These are phyloP conservation scores for Penicillium sp. DNA, from an alignment of 2,329 filamentous ascomycete genomes.

Conservation along the genomic window DNA sequence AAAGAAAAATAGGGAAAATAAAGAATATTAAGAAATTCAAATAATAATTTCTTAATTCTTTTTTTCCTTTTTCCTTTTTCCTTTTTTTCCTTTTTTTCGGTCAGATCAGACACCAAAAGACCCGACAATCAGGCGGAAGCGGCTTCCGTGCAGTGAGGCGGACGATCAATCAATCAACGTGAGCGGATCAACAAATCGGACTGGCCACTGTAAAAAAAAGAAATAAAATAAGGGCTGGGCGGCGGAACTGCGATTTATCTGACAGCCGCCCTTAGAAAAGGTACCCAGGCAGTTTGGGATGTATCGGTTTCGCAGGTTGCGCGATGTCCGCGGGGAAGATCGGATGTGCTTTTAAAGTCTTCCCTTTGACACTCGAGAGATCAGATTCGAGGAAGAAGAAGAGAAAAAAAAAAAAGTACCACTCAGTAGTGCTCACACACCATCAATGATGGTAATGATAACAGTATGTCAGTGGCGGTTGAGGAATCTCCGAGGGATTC, in stretches of 20 bases:
- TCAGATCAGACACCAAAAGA: background rate
- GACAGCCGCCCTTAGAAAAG: constrained; percentile 14
- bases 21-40: background rate
- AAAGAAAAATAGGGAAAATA: background rate
- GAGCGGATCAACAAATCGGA: constrained; percentile 14
- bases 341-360: background rate
- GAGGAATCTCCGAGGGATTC: constrained; percentile 1
- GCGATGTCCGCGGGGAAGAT: constrained; percentile 11
- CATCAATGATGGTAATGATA: too few species aligned
- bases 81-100: background rate
- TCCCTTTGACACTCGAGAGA: background rate
- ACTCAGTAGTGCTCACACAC: too few species aligned
- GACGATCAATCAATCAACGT: constrained; percentile 22
- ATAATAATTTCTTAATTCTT: background rate
- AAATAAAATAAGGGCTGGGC: background rate
- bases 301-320: constrained; percentile 8
- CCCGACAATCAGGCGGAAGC: constrained; percentile 19
- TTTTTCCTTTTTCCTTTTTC: background rate
- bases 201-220: constrained; percentile 1
- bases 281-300: background rate
- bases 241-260: constrained; percentile 5
- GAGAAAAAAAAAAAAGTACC: too few species aligned
- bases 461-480: background rate
- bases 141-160: constrained; percentile 25
- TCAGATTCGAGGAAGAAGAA: background rate